phyloP scores from a whole-genome alignment of 257 asterid species.

The Euphrasia confusa region DNA sequence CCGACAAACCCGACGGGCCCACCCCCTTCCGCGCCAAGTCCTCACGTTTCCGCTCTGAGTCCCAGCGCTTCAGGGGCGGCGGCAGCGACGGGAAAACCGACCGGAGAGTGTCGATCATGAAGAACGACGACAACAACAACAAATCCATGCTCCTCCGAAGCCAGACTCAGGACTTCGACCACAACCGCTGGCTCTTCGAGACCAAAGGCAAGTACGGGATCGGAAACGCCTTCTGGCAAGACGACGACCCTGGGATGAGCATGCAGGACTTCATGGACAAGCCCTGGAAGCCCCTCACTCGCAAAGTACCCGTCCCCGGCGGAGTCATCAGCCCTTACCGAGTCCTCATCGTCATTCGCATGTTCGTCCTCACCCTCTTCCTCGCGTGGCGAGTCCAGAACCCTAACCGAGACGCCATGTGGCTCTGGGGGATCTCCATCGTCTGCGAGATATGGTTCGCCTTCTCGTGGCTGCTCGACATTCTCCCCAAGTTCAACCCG shows the following conservation, averaged over 20 bases:
- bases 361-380: constrained; percentile 48
- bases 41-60: constrained; percentile 49
- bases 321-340: constrained; percentile 89
- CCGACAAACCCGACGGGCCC: constrained; percentile 81
- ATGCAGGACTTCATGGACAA: constrained; percentile 91
- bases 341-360: constrained; percentile 61
- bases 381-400: constrained; percentile 66
- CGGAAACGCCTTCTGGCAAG: constrained; percentile 90
- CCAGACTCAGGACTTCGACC: constrained; percentile 93
- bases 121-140: constrained; percentile 36
- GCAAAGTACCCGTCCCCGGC: constrained; percentile 64
- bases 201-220: constrained; percentile 91
- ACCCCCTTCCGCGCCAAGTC: constrained; percentile 33
- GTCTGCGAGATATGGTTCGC: constrained; percentile 96
- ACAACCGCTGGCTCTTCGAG: constrained; percentile 87
- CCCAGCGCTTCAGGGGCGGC: constrained; percentile 28
- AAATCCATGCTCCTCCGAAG: constrained; percentile 79
- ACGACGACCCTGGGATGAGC: constrained; percentile 81
- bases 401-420: constrained; percentile 80
- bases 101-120: constrained; percentile 62
- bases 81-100: constrained; percentile 45
- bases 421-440: constrained; percentile 80
- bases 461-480: constrained; percentile 91
- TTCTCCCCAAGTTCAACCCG: constrained; percentile 88
- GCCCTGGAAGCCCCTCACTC: constrained; percentile 96